Conservation (phyloP, 2,329 filamentous ascomycete species). For the Colletotrichum tropicicola region DNA sequence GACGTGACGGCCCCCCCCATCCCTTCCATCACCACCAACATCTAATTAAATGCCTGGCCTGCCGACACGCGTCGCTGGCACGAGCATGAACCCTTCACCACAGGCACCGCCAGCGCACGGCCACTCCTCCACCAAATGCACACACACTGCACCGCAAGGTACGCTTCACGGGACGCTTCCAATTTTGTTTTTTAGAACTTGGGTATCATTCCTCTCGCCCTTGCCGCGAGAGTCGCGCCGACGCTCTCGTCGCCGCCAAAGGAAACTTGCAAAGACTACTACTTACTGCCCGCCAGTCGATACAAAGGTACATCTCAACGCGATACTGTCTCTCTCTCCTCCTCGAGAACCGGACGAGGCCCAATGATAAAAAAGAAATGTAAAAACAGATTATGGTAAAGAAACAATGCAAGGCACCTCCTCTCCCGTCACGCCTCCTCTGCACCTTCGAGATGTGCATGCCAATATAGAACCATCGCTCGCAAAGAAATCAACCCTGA, state of each 20-base stretch:
- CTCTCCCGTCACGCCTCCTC: too few species aligned
- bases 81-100: neutral
- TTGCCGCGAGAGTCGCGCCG: constrained; percentile 15
- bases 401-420: too few species aligned
- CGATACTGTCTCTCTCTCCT: too few species aligned
- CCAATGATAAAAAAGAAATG: too few species aligned
- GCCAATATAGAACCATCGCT: constrained; percentile 18
- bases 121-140: too few species aligned
- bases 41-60: neutral
- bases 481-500: neutral
- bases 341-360: too few species aligned
- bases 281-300: neutral
- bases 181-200: constrained; percentile 11
- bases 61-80: neutral
- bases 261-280: constrained; percentile 15
- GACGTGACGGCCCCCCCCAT: constrained; percentile 15
- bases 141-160: too few species aligned
- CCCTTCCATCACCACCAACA: neutral
- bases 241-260: constrained; percentile 7
- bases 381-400: too few species aligned
- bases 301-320: neutral
- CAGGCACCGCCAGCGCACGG: too few species aligned
- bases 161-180: too few species aligned
- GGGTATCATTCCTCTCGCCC: constrained; percentile 31
- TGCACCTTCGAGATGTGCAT: too few species aligned